These are phyloP conservation scores for Ustilago curta DNA, from an alignment of 1,284 basidiomycete genomes.

Conservation along the genomic window DNA sequence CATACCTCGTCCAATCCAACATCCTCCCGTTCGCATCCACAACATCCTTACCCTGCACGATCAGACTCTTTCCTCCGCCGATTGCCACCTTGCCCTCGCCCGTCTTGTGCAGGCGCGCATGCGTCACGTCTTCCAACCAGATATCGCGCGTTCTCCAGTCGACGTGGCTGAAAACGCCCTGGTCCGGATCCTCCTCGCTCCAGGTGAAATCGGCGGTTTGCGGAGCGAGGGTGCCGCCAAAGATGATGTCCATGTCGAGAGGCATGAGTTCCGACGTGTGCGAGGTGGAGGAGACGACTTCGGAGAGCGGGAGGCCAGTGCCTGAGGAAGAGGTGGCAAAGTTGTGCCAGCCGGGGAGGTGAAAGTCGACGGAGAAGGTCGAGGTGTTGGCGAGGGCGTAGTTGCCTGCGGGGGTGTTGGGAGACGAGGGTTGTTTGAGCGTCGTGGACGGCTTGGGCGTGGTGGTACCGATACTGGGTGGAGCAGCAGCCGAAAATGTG, in stretches of 20 bases:
- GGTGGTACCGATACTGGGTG: too few species aligned
- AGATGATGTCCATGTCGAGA: conserved; percentile 53
- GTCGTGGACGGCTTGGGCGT: background rate
- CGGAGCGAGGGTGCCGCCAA: conserved; percentile 51
- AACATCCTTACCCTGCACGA: conserved; percentile 56
- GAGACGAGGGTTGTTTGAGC: conserved; percentile 37
- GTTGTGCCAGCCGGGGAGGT: conserved; percentile 44
- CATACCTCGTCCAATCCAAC: conserved; percentile 52
- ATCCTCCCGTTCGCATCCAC: conserved; percentile 37
- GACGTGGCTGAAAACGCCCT: conserved; percentile 61
- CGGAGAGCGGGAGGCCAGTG: conserved; percentile 14
- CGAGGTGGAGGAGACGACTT: conserved; percentile 25
- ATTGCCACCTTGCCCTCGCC: conserved; percentile 54
- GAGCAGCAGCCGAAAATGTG: background rate
- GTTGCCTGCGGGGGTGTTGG: conserved; percentile 35
- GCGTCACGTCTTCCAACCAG: conserved; percentile 63
- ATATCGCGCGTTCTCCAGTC: conserved; percentile 51
- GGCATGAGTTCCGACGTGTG: conserved; percentile 41
- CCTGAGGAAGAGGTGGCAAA: conserved; percentile 27
- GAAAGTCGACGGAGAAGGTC: conserved; percentile 42
- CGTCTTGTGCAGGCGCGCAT: conserved; percentile 44
- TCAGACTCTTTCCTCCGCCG: conserved; percentile 52
- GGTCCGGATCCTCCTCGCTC: conserved; percentile 56
- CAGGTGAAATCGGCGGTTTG: conserved; percentile 42
- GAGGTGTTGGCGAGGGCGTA: conserved; percentile 39